These are phyloP conservation scores for Phytophthora aleatoria DNA, from an alignment of 352 stramenopile species.

Conservation along the genomic window DNA sequence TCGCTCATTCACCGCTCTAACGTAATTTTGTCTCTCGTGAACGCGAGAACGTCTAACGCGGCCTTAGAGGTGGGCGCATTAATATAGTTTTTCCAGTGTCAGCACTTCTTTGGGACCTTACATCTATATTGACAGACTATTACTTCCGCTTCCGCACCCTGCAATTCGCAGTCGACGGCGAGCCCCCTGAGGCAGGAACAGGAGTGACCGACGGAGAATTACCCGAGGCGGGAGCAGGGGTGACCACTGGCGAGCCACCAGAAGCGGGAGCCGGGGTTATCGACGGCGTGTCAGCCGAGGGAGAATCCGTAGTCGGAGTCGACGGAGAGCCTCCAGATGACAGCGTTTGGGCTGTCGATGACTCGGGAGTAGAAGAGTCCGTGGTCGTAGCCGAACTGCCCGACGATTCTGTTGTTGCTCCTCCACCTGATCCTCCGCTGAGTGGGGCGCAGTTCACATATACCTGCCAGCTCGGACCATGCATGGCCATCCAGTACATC, in stretches of 20 bases:
- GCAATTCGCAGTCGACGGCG: conserved; percentile 14
- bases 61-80: too few species aligned
- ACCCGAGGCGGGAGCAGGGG: not conserved
- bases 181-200: not conserved
- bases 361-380: conserved; percentile 1
- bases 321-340: conserved; percentile 2
- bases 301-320: conserved; percentile 1
- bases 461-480: conserved; percentile 46
- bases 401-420: conserved; percentile 4
- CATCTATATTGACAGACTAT: not conserved
- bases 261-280: conserved; percentile 5
- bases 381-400: conserved; percentile 6
- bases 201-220: not conserved
- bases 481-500: conserved; percentile 50
- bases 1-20: too few species aligned
- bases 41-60: too few species aligned
- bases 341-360: not conserved
- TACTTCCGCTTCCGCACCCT: not conserved
- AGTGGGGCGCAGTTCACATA: conserved; percentile 38
- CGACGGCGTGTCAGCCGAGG: not conserved
- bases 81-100: too few species aligned
- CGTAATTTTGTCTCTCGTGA: too few species aligned
- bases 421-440: conserved; percentile 9
- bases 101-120: too few species aligned
- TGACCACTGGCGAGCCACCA: not conserved